Conservation (phyloP, 371 early-diverging fungal genomes). For the Circinella minor region DNA sequence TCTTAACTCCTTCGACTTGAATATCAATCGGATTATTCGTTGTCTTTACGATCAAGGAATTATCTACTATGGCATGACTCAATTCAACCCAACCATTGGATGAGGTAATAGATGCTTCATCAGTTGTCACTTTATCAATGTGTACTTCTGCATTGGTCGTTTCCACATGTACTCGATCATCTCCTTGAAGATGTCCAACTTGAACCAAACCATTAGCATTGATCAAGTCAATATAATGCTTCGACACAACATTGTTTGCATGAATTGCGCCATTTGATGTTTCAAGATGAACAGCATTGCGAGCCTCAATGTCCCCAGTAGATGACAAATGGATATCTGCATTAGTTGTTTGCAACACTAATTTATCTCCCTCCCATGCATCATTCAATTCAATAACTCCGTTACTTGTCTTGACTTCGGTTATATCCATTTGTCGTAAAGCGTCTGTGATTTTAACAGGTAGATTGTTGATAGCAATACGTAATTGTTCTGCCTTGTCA, state of each 20-base stretch:
- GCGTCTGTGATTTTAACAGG: slow-evolving; percentile 12
- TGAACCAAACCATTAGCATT: slow-evolving; percentile 13
- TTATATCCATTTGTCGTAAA: slow-evolving; percentile 11
- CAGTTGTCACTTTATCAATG: slow-evolving; percentile 3
- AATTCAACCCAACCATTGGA: slow-evolving; percentile 16
- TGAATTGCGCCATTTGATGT: slow-evolving; percentile 21
- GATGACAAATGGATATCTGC: slow-evolving; percentile 15
- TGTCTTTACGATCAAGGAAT: slow-evolving; percentile 18
- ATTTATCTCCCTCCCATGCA: slow-evolving; percentile 10
- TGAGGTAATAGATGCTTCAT: slow-evolving; percentile 5
- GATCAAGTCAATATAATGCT: slow-evolving; percentile 13
- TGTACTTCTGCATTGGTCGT: slow-evolving; percentile 22
- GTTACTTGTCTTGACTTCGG: slow-evolving; percentile 8
- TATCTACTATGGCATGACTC: neutral
- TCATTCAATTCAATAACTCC: slow-evolving; percentile 8
- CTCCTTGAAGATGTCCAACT: slow-evolving; percentile 11
- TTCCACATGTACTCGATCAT: slow-evolving; percentile 13
- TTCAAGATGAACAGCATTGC: slow-evolving; percentile 14
- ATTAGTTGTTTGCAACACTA: slow-evolving; percentile 19
- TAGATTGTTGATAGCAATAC: slow-evolving; percentile 14
- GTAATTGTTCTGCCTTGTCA: slow-evolving; percentile 14
- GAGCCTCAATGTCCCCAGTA: slow-evolving; percentile 5
- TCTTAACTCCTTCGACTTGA: slow-evolving; percentile 11
- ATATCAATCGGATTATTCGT: slow-evolving; percentile 26
- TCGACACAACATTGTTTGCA: neutral